These are phyloP conservation scores for Parsonsia alboflavescens DNA, from an alignment of 257 asterid genomes.

Conservation along the genomic window DNA sequence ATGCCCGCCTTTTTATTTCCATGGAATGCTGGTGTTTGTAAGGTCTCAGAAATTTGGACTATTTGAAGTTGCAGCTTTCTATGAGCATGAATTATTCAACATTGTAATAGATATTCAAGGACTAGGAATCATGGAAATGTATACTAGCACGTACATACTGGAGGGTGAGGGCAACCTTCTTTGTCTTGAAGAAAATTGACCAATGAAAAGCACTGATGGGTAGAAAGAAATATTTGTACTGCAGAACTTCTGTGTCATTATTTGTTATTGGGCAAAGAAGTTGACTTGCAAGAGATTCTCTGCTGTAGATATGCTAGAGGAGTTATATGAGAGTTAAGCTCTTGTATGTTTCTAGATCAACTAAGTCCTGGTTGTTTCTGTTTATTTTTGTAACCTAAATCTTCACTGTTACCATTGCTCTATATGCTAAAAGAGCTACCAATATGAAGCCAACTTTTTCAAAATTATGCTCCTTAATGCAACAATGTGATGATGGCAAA, in stretches of 20 bases:
- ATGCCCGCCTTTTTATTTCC: neutral
- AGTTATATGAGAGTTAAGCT: neutral
- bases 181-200: neutral
- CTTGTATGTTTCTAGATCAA: neutral
- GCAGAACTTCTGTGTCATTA: neutral
- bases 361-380: neutral
- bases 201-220: neutral
- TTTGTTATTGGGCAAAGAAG: no score
- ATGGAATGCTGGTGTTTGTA: neutral
- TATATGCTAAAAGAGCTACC: neutral
- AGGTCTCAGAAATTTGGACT: neutral
- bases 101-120: neutral
- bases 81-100: neutral
- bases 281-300: no score
- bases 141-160: neutral
- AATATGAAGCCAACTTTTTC: neutral
- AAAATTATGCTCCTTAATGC: neutral
- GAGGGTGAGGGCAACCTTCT: neutral
- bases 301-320: neutral
- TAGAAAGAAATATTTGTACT: neutral
- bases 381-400: neutral
- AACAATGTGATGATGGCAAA: neutral
- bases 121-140: neutral
- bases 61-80: neutral
- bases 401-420: neutral